phyloP scores from a whole-genome alignment of 2,329 filamentous ascomycete species.

The Mariannaea sp. region DNA sequence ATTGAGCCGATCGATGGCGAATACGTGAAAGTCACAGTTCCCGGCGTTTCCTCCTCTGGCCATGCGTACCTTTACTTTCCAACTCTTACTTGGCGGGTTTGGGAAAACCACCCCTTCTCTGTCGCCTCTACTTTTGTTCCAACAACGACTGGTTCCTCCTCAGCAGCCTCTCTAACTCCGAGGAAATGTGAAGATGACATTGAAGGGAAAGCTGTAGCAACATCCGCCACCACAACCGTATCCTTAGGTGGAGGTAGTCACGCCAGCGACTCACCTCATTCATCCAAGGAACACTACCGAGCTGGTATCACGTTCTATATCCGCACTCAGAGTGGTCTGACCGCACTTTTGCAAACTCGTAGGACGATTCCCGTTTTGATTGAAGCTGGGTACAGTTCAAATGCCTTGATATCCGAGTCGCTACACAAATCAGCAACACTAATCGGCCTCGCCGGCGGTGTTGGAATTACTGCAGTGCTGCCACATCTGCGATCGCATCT shows the following conservation, averaged over 20 bases:
- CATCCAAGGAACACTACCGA: neutral
- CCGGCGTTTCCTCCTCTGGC: conserved; percentile 44
- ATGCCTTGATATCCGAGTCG: neutral
- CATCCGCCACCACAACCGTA: neutral
- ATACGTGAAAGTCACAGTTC: conserved; percentile 49
- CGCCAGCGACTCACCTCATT: neutral
- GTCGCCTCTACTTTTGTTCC: neutral
- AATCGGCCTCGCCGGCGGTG: neutral
- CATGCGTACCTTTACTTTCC: conserved; percentile 58
- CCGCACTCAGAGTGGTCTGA: neutral
- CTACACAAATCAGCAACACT: neutral
- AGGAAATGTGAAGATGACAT: neutral
- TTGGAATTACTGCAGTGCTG: neutral
- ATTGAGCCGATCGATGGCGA: conserved; percentile 43
- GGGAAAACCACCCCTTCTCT: conserved; percentile 63
- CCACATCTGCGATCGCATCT: neutral
- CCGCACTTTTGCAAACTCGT: neutral
- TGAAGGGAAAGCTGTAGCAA: neutral
- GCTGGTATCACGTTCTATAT: neutral
- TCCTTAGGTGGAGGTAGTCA: neutral
- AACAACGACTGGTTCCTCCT: neutral
- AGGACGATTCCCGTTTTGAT: neutral
- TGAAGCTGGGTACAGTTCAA: neutral
- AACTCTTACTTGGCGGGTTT: conserved; percentile 46
- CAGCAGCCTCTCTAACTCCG: neutral